Evolutionary conservation across 2,329 filamentous ascomycete species (phyloP), one percentile per base, ranked within the genome.

Genomic region (Colletotrichum sp.): DNA sequence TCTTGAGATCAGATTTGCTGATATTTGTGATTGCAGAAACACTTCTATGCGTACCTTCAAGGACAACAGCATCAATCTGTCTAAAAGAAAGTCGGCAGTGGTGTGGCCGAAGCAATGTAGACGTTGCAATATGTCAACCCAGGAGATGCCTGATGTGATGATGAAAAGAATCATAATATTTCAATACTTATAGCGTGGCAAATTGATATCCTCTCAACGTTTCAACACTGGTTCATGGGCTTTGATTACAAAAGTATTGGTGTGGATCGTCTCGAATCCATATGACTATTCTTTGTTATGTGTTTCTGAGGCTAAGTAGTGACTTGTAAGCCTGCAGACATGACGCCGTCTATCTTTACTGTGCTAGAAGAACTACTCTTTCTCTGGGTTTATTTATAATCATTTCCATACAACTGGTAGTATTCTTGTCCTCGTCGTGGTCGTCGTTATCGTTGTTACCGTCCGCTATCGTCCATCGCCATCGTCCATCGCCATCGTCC

Each of bases 41-140:
- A 89, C 3, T 92, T 92, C 79, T 83, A 82, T 49, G 88, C 88
- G 4, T 92, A 88, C 78, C 88, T 92, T 86, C 82, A 85, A 0
- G 88, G 88, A 9, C 88, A 90, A 72, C 79, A 85, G 6, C 79
- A 83, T 30, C 83, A 85, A 71, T 81, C 75, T 6, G 75, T 79
- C 39, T 82, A 78, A 16, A n/a, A 36, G 32, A 34, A 34, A 7
- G n/a, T 12, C 36, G 10, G 16, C 4, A 8, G 24, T 28, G 13
- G 5, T 13, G 39, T 21, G 12, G n/a, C n/a, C 6, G 6, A 8
- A 0, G 44, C 44, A 49, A 49, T 6, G 44, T 49, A 49, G 44
- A 13, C 44, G 10, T 21, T 49, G 44, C 44, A 21, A 8, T 49
- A 34, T n/a, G 5, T 12, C 15, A 34, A 5, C 1, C 26, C 24